Evolutionary conservation across 306 rosid species (phyloP).

Genomic region (Castanea mollissima): DNA sequence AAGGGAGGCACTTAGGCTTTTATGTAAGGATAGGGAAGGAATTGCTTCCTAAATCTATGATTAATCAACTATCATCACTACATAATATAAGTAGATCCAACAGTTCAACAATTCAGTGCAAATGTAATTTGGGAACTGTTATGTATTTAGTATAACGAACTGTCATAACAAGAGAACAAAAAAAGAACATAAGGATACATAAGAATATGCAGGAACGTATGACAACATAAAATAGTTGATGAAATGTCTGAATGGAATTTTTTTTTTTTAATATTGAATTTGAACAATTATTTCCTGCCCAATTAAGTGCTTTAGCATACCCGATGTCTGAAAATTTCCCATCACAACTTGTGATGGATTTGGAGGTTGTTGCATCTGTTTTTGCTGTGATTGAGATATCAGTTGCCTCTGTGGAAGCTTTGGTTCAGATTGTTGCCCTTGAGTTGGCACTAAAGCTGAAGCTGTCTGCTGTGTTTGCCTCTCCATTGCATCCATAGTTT

Average conservation of each 20-base stretch:
- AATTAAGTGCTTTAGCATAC: neutral
- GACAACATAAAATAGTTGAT: neutral
- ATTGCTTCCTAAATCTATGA: neutral
- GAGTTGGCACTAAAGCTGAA: neutral
- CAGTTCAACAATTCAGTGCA: neutral
- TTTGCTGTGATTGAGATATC: neutral
- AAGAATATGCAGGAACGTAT: neutral
- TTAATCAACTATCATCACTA: neutral
- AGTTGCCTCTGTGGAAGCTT: neutral
- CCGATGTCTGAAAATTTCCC: neutral
- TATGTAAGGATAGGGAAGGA: neutral
- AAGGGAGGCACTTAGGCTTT: neutral
- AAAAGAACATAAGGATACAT: neutral
- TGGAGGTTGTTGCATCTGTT: neutral
- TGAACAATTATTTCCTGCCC: neutral
- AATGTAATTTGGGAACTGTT: neutral
- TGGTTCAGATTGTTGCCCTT: neutral
- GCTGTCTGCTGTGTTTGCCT: neutral
- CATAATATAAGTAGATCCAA: neutral
- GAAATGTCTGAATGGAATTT: neutral
- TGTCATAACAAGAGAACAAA: neutral
- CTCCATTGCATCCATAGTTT: neutral
- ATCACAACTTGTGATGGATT: neutral
- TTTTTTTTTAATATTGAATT: neutral
- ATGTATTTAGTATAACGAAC: too few species aligned